phyloP scores from a whole-genome alignment of 2,329 filamentous ascomycete species.

The Fusarium humuli region DNA sequence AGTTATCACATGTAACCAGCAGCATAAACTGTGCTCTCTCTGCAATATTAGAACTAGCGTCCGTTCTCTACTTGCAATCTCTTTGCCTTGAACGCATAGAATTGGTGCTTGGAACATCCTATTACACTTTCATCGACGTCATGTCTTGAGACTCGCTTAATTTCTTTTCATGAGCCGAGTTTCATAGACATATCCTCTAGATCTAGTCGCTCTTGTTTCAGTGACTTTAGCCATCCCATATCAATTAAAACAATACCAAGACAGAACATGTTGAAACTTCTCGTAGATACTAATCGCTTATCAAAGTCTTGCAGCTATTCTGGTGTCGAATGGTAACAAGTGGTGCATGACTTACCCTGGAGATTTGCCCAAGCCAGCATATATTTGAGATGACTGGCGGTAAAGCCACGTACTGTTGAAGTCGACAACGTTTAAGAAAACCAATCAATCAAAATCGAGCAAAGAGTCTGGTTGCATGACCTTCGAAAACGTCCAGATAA shows the following conservation, averaged over 20 bases:
- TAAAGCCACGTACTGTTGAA: background rate
- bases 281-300: conserved; percentile 65
- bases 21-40: background rate
- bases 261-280: conserved; percentile 26
- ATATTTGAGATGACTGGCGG: background rate
- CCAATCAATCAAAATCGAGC: background rate
- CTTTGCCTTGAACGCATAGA: background rate
- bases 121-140: background rate
- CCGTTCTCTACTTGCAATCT: background rate
- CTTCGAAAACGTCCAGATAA: conserved; percentile 65
- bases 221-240: background rate
- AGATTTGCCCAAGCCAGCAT: conserved; percentile 53
- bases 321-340: no score
- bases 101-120: background rate
- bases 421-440: background rate
- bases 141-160: background rate
- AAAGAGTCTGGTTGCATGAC: conserved; percentile 56
- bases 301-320: conserved; percentile 53
- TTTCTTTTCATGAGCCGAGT: background rate
- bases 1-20: background rate
- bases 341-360: conserved; percentile 52
- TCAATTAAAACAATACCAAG: background rate
- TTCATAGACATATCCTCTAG: background rate
- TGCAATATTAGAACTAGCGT: background rate
- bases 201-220: background rate